These are phyloP conservation scores for Cladosporium sp. DNA, from an alignment of 2,329 filamentous ascomycete genomes.

Conservation along the genomic window DNA sequence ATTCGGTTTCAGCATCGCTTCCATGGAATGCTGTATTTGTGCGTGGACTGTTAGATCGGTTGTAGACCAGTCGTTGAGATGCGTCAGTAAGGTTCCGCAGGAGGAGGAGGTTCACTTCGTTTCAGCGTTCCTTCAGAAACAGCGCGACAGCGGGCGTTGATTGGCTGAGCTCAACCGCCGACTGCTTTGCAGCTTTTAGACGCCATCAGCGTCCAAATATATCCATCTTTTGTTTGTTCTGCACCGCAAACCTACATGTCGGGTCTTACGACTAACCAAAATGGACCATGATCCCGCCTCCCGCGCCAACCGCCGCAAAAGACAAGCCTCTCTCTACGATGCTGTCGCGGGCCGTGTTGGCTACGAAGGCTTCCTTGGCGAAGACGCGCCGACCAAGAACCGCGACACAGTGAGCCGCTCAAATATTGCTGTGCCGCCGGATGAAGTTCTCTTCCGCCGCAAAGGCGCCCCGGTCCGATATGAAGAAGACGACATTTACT, in stretches of 20 bases:
- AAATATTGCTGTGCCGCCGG: constrained; percentile 53
- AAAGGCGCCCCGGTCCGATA: constrained; percentile 62
- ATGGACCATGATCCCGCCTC: background rate
- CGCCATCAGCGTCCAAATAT: background rate
- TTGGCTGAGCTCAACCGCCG: constrained; percentile 5
- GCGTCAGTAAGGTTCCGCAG: background rate
- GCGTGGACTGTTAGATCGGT: background rate
- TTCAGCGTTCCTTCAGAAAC: background rate
- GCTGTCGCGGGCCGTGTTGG: constrained; percentile 60
- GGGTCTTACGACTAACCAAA: background rate
- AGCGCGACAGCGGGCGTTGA: background rate
- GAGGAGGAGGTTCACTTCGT: background rate
- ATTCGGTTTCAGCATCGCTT: background rate
- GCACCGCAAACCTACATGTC: no score
- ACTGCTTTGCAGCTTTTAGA: background rate
- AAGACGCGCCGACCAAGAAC: constrained; percentile 29
- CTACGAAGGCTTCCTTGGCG: constrained; percentile 40
- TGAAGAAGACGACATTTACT: constrained; percentile 68
- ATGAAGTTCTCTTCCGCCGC: constrained; percentile 66
- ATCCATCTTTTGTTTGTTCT: background rate
- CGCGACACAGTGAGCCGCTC: constrained; percentile 26
- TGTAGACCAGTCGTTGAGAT: background rate
- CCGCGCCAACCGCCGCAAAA: background rate
- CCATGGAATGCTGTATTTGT: background rate
- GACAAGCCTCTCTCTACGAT: constrained; percentile 54